Evolutionary conservation across 1,284 basidiomycete species (phyloP).

Genomic region (Mycosarcoma maydis): DNA sequence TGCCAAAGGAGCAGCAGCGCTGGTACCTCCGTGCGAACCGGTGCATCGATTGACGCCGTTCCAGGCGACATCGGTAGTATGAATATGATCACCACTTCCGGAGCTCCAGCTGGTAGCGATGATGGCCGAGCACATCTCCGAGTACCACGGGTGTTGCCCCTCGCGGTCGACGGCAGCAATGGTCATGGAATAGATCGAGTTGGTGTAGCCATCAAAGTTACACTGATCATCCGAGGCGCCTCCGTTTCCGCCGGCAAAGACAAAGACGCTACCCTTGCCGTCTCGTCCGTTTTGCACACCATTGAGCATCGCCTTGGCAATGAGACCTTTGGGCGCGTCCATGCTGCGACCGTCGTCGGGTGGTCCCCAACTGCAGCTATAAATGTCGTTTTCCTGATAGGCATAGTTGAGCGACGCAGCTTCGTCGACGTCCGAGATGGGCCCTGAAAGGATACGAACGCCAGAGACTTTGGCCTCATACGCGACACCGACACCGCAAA

Average conservation of each 20-base stretch:
- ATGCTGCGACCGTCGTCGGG: constrained; percentile 93
- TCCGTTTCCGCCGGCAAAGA: constrained; percentile 98
- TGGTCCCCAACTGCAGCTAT: constrained; percentile 97
- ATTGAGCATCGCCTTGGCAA: constrained; percentile 93
- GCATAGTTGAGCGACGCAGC: constrained; percentile 92
- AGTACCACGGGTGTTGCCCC: constrained; percentile 94
- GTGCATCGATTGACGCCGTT: constrained; percentile 83
- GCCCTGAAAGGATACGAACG: constrained; percentile 91
- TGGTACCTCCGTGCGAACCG: constrained; percentile 89
- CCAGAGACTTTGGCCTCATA: constrained; percentile 91
- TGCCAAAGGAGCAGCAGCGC: constrained; percentile 95
- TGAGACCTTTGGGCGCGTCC: constrained; percentile 92
- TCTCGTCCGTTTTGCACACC: constrained; percentile 89
- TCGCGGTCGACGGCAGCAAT: constrained; percentile 92
- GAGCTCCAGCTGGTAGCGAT: constrained; percentile 96
- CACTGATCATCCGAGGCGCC: constrained; percentile 92
- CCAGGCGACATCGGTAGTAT: constrained; percentile 83
- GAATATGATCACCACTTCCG: constrained; percentile 81
- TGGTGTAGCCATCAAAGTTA: constrained; percentile 99
- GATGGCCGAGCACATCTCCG: constrained; percentile 95
- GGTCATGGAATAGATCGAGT: constrained; percentile 95
- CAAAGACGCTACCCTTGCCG: constrained; percentile 92
- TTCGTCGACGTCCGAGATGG: constrained; percentile 98
- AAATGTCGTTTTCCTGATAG: constrained; percentile 91
- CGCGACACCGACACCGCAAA: constrained; percentile 94